phyloP scores from a whole-genome alignment of 495 filamentous ascomycete species.

The Delitschia confertaspora region DNA sequence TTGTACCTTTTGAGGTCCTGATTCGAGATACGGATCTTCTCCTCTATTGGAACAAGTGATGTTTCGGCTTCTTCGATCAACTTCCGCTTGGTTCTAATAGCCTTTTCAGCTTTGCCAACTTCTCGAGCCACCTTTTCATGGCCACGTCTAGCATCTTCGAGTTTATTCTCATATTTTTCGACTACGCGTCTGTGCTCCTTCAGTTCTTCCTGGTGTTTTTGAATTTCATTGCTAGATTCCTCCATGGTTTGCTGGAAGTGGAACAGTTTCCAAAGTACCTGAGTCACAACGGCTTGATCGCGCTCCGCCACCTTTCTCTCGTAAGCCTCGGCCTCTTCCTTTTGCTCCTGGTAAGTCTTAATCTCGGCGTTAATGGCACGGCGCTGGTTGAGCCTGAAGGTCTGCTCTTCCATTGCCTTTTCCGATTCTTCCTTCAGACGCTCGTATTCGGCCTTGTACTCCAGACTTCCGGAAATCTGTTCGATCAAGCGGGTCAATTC shows the following conservation, averaged over 20 bases:
- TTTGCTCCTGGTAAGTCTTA: constrained; percentile 94
- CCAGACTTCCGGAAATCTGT: constrained; percentile 92
- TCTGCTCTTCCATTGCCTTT: constrained; percentile 79
- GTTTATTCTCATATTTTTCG: constrained; percentile 69
- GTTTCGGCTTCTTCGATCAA: constrained; percentile 82
- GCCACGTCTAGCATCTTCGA: constrained; percentile 80
- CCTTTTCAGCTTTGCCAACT: constrained; percentile 70
- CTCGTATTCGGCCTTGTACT: constrained; percentile 95
- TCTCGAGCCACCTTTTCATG: constrained; percentile 72
- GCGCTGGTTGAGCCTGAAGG: constrained; percentile 74
- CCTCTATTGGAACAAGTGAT: constrained; percentile 76
- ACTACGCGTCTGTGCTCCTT: constrained; percentile 87
- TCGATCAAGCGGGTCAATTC: constrained; percentile 94
- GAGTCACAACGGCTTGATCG: constrained; percentile 86
- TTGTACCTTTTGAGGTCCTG: constrained; percentile 58
- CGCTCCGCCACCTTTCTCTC: constrained; percentile 78
- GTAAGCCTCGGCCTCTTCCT: constrained; percentile 89
- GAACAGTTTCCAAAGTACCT: constrained; percentile 94
- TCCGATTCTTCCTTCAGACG: constrained; percentile 74
- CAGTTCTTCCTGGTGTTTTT: constrained; percentile 89
- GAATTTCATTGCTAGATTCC: constrained; percentile 80
- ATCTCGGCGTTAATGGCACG: constrained; percentile 96
- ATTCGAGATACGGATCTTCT: constrained; percentile 79
- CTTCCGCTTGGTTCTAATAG: constrained; percentile 76
- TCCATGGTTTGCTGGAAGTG: constrained; percentile 93